Percentiles rank a stretch among this genome's conserved stretches.
These are phyloP conservation scores for Tetragonia tetragonoides DNA, from an alignment of 148 eudicot genomes.

Conservation along the genomic window DNA sequence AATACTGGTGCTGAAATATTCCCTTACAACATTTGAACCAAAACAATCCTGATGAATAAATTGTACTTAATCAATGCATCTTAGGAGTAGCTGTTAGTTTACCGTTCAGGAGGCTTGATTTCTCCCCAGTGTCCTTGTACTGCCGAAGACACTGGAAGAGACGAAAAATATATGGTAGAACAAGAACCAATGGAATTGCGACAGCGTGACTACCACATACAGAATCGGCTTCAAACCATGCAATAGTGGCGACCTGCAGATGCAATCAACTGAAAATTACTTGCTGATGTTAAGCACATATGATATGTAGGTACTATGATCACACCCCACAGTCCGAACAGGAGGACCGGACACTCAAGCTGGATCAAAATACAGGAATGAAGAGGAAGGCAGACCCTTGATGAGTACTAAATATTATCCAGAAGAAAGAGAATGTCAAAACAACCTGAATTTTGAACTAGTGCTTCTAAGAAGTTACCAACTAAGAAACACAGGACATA, in stretches of 20 bases:
- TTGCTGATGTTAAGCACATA: neutral
- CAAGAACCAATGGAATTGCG: conserved; percentile 88
- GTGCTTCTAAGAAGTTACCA: neutral
- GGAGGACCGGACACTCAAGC: neutral
- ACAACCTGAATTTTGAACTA: neutral
- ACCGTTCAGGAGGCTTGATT: conserved; percentile 82
- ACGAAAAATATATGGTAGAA: conserved; percentile 89
- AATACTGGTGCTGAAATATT: neutral
- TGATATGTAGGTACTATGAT: too few species aligned
- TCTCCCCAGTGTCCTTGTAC: conserved; percentile 90
- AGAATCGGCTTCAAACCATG: conserved; percentile 99
- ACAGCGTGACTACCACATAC: conserved; percentile 98
- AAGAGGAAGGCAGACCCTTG: too few species aligned
- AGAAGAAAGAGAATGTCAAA: neutral
- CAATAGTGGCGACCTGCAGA: conserved; percentile 93
- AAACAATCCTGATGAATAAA: neutral
- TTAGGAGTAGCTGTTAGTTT: conserved; percentile 15
- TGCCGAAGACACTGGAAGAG: conserved; percentile 93
- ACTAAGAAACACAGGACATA: neutral
- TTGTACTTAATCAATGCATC: neutral
- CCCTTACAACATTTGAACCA: neutral
- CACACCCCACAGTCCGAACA: neutral
- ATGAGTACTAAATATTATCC: too few species aligned
- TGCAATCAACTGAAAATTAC: conserved; percentile 7
- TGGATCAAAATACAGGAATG: too few species aligned